A percentile compares a stretch with the other conserved stretches of the same genome.
Evolutionary conservation across 257 asterid genomes (phyloP).

Genomic region (Striga asiatica): DNA sequence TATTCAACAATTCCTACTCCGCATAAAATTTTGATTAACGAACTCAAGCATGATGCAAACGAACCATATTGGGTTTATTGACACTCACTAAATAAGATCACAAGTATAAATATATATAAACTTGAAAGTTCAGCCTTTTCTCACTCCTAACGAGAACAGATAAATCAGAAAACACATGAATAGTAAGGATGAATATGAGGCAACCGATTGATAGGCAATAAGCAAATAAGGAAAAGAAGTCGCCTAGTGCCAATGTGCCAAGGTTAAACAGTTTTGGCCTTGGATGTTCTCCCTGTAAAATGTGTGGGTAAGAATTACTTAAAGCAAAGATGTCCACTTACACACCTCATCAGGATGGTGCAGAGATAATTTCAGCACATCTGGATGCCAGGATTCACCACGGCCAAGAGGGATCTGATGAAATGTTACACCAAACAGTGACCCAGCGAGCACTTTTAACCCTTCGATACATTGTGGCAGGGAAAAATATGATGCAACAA

Average conservation of each 20-base stretch:
- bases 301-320: slow-evolving; percentile 6
- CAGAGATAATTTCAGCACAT: slow-evolving; percentile 72
- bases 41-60: neutral
- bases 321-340: slow-evolving; percentile 17
- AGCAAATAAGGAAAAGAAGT: neutral
- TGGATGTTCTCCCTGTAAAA: neutral
- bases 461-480: slow-evolving; percentile 80
- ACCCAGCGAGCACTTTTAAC: slow-evolving; percentile 66
- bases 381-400: slow-evolving; percentile 99
- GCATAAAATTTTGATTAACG: neutral
- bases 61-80: neutral
- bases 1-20: neutral
- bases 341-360: slow-evolving; percentile 85
- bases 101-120: neutral
- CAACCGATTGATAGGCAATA: neutral
- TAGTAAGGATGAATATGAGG: neutral
- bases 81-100: neutral
- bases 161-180: neutral
- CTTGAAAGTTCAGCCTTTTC: neutral
- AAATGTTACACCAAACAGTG: slow-evolving; percentile 71
- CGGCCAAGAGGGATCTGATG: slow-evolving; percentile 57
- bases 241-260: neutral
- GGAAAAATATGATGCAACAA: slow-evolving; percentile 65
- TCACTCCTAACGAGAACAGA: no score
- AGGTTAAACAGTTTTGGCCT: no score